These are phyloP conservation scores for Saraca asoca DNA, from an alignment of 331 rosid genomes.

Conservation along the genomic window DNA sequence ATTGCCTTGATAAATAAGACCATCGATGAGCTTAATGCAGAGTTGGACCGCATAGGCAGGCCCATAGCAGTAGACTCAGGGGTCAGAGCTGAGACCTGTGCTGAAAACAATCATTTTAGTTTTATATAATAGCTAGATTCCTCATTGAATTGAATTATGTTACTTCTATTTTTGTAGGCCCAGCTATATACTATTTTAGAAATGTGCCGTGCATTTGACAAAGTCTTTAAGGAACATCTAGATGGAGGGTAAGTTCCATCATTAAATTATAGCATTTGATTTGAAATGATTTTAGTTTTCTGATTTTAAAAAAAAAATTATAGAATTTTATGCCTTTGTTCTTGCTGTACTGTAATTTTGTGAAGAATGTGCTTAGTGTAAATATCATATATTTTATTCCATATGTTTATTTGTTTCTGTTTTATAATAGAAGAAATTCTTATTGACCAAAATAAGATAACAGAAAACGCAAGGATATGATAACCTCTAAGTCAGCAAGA, in stretches of 20 bases:
- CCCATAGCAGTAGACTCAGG: constrained; percentile 94
- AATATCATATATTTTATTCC: too few species aligned
- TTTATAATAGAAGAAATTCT: too few species aligned
- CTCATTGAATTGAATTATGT: constrained; percentile 24
- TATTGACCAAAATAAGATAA: too few species aligned
- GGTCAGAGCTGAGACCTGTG: constrained; percentile 55
- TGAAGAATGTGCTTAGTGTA: too few species aligned
- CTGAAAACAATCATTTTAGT: constrained; percentile 32
- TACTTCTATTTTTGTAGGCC: constrained; percentile 58
- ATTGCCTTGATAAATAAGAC: constrained; percentile 91
- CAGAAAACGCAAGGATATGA: too few species aligned
- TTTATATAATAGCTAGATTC: constrained; percentile 17
- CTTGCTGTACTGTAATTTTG: too few species aligned
- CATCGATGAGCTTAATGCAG: constrained; percentile 89
- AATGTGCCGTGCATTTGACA: constrained; percentile 97
- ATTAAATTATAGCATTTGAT: constrained; percentile 23
- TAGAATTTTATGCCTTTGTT: too few species aligned
- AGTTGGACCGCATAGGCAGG: constrained; percentile 97
- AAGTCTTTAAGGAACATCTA: constrained; percentile 92
- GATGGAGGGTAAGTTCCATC: constrained; percentile 85
- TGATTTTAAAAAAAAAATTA: too few species aligned
- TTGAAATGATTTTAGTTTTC: neutral
- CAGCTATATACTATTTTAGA: constrained; percentile 94
- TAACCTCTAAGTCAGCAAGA: too few species aligned
- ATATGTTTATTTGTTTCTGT: too few species aligned